Evolutionary conservation across 306 rosid species (phyloP).

Genomic region (Ziziphus jujuba): DNA sequence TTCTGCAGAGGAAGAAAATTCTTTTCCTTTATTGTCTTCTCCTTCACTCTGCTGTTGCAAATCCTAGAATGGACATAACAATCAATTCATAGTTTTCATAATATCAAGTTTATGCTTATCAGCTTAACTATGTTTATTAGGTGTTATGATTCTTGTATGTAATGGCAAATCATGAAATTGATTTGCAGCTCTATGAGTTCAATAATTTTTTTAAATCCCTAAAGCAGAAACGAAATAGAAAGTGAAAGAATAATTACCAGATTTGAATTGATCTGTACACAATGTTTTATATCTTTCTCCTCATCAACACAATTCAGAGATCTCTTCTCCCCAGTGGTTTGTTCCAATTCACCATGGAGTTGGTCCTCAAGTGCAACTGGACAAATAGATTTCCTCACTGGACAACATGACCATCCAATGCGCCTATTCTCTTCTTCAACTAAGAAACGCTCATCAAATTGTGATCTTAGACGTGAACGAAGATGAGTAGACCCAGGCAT

Average conservation of each 20-base stretch:
- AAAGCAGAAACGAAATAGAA: neutral
- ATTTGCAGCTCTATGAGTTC: neutral
- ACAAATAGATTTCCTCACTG: neutral
- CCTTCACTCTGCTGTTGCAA: constrained; percentile 10
- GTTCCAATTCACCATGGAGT: constrained; percentile 6
- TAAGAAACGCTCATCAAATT: neutral
- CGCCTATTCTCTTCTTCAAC: constrained; percentile 11
- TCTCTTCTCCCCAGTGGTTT: neutral
- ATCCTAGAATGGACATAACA: constrained; percentile 5
- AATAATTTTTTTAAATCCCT: constrained; percentile 2
- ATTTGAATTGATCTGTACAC: constrained; percentile 10
- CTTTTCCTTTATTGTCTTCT: constrained; percentile 10
- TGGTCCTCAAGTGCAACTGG: neutral
- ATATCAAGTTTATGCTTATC: neutral
- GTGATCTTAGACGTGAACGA: neutral
- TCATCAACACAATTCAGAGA: constrained; percentile 3
- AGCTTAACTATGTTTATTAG: neutral
- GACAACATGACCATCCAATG: neutral
- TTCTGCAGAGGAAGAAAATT: neutral
- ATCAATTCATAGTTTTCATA: neutral
- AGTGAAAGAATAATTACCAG: neutral
- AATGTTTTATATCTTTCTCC: constrained; percentile 8
- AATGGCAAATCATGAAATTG: neutral
- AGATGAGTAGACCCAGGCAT: neutral
- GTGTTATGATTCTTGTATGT: neutral